Conservation (phyloP, 2,329 filamentous ascomycete species). For the Sarocladiaceae sp. region DNA sequence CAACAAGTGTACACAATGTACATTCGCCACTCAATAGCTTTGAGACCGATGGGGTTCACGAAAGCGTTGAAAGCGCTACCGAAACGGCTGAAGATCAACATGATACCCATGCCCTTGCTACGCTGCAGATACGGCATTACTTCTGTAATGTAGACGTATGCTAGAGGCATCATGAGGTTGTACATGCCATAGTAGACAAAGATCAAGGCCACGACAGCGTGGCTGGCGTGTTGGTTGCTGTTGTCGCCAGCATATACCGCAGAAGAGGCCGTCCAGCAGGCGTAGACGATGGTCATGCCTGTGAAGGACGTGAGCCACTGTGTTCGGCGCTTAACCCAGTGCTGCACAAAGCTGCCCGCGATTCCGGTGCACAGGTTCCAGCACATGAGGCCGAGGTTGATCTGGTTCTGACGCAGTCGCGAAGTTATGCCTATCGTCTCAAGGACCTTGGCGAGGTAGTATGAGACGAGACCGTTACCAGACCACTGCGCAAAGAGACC, state of each 20-base stretch:
- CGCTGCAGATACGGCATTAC: slow-evolving; percentile 11
- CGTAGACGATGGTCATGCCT: slow-evolving; percentile 26
- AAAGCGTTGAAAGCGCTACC: slow-evolving; percentile 29
- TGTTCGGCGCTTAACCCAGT: slow-evolving; percentile 28
- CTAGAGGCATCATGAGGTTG: slow-evolving; percentile 7
- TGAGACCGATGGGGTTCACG: slow-evolving; percentile 35
- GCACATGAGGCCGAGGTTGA: slow-evolving; percentile 21
- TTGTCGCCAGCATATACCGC: slow-evolving; percentile 11
- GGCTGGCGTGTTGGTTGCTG: slow-evolving; percentile 13
- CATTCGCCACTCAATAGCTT: slow-evolving; percentile 34
- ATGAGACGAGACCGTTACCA: slow-evolving; percentile 22
- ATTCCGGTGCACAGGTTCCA: slow-evolving; percentile 10
- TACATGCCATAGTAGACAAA: slow-evolving; percentile 25
- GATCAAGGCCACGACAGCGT: slow-evolving; percentile 25
- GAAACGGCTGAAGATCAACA: slow-evolving; percentile 15
- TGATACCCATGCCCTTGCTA: slow-evolving; percentile 15
- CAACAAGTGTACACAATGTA: slow-evolving; percentile 35
- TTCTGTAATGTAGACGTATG: slow-evolving; percentile 9
- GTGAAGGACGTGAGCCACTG: slow-evolving; percentile 31
- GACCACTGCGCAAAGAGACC: slow-evolving; percentile 20
- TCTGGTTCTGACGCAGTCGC: slow-evolving; percentile 22
- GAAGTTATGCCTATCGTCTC: slow-evolving; percentile 28
- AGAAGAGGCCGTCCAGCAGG: slow-evolving; percentile 20
- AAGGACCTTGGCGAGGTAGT: slow-evolving; percentile 30
- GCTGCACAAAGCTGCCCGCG: slow-evolving; percentile 26